Base-by-base conservation (phyloP, 345 rosid genomes). In the Lepidium sativum region DNA sequence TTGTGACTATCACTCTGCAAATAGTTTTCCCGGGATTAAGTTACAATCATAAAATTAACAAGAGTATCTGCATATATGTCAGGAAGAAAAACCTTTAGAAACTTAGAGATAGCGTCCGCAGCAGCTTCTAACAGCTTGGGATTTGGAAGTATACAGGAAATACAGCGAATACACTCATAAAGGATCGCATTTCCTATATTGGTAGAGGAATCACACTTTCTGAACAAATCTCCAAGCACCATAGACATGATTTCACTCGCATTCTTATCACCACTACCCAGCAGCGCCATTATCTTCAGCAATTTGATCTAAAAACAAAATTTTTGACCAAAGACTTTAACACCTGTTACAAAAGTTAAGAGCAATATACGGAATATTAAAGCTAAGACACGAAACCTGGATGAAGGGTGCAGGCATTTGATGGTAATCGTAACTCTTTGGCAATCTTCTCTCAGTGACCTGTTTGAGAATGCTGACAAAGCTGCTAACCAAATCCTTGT, bases 341-440 rank as follows among this genome's bases (percentile, higher is more conserved):
- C 41, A 60, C 41, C 58, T 44, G 45, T 21, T 53, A 25, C 49
- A 34, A 60, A 11, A 25, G 6, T 14, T 21, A 15, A 43, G 49
- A n/a, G n/a, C n/a, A n/a, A 12, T 6, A 16, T 8, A 67, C 5
- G 5, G 14, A 20, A 45, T 17, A 13, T 4, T 21, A 5, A 64
- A 32, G 45, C 17, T 1, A 37, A 27, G 52, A 68, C 17, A 38
- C 9, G 32, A 67, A 73, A 94, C 99, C 97, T 88, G 99, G 67
- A 94, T 82, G 80, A 88, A 94, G 5, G 99, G 99, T 70, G 99
- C 99, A n/a, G 99, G 92, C 95, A 90, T 81, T 76, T 81, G 87
- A 80, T 94, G 99, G 75, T 94, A 94, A 78, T 94, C 99, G 49
- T 88, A 94, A 75, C 79, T 75, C 91, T 94, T 94, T 0, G 97